Conservation (phyloP, 2,329 filamentous ascomycete species). For the Colletotrichum sp. region DNA sequence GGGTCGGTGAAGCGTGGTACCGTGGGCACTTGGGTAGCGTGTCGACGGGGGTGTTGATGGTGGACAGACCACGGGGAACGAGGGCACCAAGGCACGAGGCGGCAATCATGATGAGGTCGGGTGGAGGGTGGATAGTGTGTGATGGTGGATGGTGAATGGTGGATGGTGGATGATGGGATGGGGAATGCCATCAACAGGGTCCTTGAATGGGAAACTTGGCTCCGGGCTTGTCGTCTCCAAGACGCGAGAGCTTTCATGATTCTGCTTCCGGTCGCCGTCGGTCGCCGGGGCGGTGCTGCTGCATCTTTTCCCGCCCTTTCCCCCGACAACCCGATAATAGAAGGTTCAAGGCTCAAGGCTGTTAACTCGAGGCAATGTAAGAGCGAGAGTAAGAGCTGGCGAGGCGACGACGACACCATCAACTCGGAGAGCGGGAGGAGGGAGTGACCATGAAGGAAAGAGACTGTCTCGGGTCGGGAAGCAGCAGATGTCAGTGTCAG, state of each 20-base stretch:
- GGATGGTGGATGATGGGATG: not conserved
- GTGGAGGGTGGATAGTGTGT: not conserved
- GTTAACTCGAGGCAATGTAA: not conserved
- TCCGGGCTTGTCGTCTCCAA: not conserved
- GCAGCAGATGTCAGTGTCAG: not conserved
- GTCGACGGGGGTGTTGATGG: not conserved
- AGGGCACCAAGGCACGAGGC: not conserved
- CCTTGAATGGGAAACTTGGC: constrained; percentile 5
- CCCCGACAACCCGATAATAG: constrained; percentile 3
- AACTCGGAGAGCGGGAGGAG: not conserved
- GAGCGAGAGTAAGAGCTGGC: not conserved
- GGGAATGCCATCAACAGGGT: not conserved
- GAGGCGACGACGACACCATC: not conserved
- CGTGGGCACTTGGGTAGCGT: not conserved
- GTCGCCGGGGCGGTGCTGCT: constrained; percentile 2
- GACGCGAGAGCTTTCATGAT: not conserved
- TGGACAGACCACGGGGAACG: not conserved
- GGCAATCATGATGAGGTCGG: not conserved
- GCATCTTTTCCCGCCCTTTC: not conserved
- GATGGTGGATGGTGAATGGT: not conserved
- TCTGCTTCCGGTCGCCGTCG: not conserved
- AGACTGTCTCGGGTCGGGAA: not conserved
- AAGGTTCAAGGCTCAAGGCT: too few species aligned
- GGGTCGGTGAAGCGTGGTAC: not conserved
- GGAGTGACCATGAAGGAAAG: not conserved